Evolutionary conservation across 2,329 filamentous ascomycete species (phyloP), one percentile per base, ranked within the genome.

Genomic region (Diaporthe caulivora): DNA sequence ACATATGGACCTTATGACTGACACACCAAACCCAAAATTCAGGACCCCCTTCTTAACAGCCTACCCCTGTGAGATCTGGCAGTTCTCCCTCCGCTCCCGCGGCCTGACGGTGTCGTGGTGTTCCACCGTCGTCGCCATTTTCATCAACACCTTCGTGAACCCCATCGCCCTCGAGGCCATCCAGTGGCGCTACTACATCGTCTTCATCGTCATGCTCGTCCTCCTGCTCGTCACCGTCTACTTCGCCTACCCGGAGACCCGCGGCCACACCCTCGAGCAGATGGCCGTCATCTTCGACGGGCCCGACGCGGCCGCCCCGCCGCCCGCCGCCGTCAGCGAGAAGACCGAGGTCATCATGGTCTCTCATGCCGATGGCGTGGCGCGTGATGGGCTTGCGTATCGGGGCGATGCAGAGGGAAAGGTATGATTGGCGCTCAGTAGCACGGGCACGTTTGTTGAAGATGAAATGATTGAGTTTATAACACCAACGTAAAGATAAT

Each of bases 41-140:
- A 71, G 69, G 44, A 75, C 73, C 31, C 75, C 75, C 54, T 76
- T 84, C 58, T 76, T 83, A 18, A 79, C 82, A 13, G 79, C 79
- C 8, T 84, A 87, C 79, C 82, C 83, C 3, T 82, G 84, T 69
- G 86, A 88, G 75, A 87, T 88, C 74, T 78, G 87, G 72, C 85
- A 86, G 4, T 88, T 84, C 80, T 83, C 82, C 74, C 83, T 87
- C 71, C 85, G 86, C 65, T 84, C 85, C 73, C 86, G 86, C 80
- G 86, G 86, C 54, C 80, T 87, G 69, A 80, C 81, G 75, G 78
- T 76, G 7, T 60, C 71, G n/a, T 69, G 68, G 73, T 54, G 74
- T 31, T 58, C 69, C 3, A 62, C 51, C 44, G 73, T 71, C 17
- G 13, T 31, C 3, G 75, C 76, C 15, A 74, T 71, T 37, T 57